Percentiles rank a stretch among this genome's conserved stretches.
Conservation (phyloP, 78 protist species). For the Dictyostelium intermedium region DNA sequence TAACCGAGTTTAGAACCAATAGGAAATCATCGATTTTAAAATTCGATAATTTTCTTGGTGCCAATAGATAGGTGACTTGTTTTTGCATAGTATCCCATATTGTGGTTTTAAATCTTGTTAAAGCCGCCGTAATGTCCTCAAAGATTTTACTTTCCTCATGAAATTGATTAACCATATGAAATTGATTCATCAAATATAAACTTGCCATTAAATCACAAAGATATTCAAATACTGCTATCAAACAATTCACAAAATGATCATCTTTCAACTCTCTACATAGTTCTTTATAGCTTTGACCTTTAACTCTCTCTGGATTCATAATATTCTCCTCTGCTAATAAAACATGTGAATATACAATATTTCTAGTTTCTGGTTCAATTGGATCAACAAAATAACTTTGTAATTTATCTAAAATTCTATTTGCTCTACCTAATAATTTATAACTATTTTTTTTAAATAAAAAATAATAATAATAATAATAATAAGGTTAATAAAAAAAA, state of each 20-base stretch:
- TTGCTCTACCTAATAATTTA: conserved; percentile 35
- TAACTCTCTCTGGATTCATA: conserved; percentile 54
- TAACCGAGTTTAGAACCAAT: conserved; percentile 58
- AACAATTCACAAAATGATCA: conserved; percentile 69
- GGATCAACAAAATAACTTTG: conserved; percentile 71
- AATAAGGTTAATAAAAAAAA: no score
- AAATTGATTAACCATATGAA: conserved; percentile 45
- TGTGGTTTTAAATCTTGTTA: conserved; percentile 62
- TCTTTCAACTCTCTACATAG: conserved; percentile 23
- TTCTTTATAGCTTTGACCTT: conserved; percentile 38
- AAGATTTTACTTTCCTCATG: conserved; percentile 60
- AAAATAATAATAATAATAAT: background rate
- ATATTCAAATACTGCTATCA: conserved; percentile 63
- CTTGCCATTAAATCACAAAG: conserved; percentile 71
- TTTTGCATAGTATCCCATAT: conserved; percentile 78
- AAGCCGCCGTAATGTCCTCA: conserved; percentile 45
- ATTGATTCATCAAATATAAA: conserved; percentile 70
- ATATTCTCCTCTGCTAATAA: conserved; percentile 33
- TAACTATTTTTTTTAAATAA: conserved; percentile 26
- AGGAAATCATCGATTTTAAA: conserved; percentile 74
- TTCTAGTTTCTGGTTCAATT: conserved; percentile 75
- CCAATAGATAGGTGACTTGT: conserved; percentile 29
- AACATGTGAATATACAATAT: conserved; percentile 69
- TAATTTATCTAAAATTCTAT: conserved; percentile 29
- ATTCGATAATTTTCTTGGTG: conserved; percentile 41